phyloP scores from a whole-genome alignment of 2,329 filamentous ascomycete genomes.

The Fusarium nisikadoi region DNA sequence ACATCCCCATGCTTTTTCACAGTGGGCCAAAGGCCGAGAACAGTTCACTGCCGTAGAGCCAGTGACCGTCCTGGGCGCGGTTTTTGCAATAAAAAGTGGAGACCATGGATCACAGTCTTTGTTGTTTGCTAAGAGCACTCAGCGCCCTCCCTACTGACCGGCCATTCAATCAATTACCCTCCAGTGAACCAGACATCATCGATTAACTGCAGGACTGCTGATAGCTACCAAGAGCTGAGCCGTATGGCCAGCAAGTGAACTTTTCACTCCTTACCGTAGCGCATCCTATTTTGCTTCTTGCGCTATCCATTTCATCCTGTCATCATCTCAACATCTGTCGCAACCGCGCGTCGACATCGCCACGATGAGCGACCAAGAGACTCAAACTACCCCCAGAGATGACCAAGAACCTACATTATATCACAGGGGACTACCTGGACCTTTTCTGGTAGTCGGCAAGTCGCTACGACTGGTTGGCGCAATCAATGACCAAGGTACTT shows the following conservation, averaged over 20 bases:
- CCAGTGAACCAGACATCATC: neutral
- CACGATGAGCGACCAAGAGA: neutral
- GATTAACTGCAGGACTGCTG: neutral
- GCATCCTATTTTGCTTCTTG: fast-evolving
- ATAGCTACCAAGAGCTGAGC: too few species aligned
- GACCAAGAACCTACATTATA: neutral
- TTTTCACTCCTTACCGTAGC: fast-evolving
- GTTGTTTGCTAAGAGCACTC: neutral
- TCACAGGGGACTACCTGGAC: neutral
- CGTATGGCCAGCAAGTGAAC: neutral
- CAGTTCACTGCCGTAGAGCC: neutral
- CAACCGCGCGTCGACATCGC: fast-evolving
- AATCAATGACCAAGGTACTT: neutral
- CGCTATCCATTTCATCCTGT: neutral
- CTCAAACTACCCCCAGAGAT: fast-evolving
- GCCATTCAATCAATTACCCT: fast-evolving
- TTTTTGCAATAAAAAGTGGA: neutral
- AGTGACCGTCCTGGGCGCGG: fast-evolving
- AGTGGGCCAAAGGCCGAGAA: fast-evolving
- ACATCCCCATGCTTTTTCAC: fast-evolving
- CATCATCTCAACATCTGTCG: fast-evolving
- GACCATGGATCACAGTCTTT: neutral
- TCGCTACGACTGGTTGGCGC: neutral
- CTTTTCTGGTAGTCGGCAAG: neutral
- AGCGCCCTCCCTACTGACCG: neutral